Evolutionary conservation across 2,329 filamentous ascomycete genomes (phyloP).

Genomic region (Myriosclerotinia scirpicola): DNA sequence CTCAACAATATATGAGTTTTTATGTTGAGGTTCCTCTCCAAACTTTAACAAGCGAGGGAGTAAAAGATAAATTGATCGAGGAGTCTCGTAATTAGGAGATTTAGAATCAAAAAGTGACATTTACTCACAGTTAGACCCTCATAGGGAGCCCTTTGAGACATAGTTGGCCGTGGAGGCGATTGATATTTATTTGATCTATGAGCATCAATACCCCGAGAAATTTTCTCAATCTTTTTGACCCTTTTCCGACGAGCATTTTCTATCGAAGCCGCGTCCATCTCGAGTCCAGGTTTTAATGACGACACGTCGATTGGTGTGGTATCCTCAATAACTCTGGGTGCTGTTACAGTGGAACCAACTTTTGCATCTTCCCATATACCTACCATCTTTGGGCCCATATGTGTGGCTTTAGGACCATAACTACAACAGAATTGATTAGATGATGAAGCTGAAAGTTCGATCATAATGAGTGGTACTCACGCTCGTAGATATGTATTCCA

Average conservation of each 20-base stretch:
- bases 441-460: background rate
- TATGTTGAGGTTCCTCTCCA: too few species aligned
- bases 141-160: background rate
- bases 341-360: background rate
- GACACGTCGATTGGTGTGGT: background rate
- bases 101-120: background rate
- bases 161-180: background rate
- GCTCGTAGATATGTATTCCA: background rate
- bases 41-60: too few species aligned
- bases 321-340: background rate
- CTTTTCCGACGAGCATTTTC: background rate
- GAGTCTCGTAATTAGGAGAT: background rate
- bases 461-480: background rate
- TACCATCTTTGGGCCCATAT: constrained; percentile 6
- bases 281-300: background rate
- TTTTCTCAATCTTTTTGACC: background rate
- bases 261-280: background rate
- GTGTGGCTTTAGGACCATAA: background rate
- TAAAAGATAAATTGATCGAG: too few species aligned
- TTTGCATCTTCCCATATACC: background rate
- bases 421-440: background rate
- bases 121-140: background rate
- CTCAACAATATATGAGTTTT: too few species aligned
- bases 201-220: background rate
- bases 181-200: background rate